Evolutionary conservation across 192 early-diverging fungal species (phyloP), one percentile per base, ranked within the genome.

Genomic region (Dispira simplex): DNA sequence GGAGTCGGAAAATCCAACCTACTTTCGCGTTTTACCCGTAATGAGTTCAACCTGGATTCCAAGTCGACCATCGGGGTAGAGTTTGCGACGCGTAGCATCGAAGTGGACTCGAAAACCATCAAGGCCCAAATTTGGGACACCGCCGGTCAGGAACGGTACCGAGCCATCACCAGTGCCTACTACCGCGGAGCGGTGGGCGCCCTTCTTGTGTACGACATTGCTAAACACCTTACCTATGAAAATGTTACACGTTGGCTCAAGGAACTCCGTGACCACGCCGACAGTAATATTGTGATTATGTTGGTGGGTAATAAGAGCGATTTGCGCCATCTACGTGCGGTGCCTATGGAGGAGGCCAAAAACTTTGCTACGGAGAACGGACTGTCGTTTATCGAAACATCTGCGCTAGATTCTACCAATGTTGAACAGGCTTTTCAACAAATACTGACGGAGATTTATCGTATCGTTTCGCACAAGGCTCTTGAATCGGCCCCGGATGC

Each of bases 71-170:
- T 99, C 75, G 96, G 96, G 68, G 92, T 99, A 58, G 96, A 99
- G 71, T 99, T 97, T 76, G 93, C 91, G 46, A 97, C 92, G 39
- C 80, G 93, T 66, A 89, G 83, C 76, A 95, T 99, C 67, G 88
- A 95, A 71, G 92, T 99, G 46, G 93, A 99, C 64, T 78, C 82
- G 65, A 99, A 99, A 80, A 93, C 89, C 14, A 93, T 99, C 75
- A 99, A 97, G 77, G 92, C 92, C 51, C 95, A 99, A 74, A 97
- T 99, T 75, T 99, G 96, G 96, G 96, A 99, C 79, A 99, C 96
- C 63, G 96, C 91, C 66, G 83, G 82, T 63, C 85, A 88, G 73
- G 86, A 88, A 68, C 85, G 89, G 71, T 91, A 91, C 71, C 85
- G 89, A 70, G 87, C 87, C 48, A 91, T 91, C 66, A 91, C 89